These are phyloP conservation scores for Aspergillus fumigatus DNA, from an alignment of 2,329 filamentous ascomycete genomes.

Conservation along the genomic window DNA sequence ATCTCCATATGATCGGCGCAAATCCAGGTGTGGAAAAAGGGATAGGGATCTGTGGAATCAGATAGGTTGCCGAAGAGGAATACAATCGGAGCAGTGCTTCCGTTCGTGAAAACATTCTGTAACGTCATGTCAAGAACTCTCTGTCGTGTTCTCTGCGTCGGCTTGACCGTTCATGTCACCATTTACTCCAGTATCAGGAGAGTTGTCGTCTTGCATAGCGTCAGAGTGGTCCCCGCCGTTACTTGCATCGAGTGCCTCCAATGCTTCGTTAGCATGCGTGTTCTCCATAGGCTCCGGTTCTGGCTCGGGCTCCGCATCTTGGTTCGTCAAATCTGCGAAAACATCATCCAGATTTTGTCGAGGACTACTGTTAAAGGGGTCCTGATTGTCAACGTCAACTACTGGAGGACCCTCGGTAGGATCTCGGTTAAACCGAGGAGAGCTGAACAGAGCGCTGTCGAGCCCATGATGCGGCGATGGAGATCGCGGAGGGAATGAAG, in stretches of 20 bases:
- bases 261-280: slow-evolving; percentile 45
- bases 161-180: slow-evolving; percentile 19
- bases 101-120: background rate
- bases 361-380: slow-evolving; percentile 37
- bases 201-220: slow-evolving; percentile 23
- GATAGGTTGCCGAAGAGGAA: background rate
- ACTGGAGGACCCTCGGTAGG: slow-evolving; percentile 27
- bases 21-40: background rate
- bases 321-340: slow-evolving; percentile 45
- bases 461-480: slow-evolving; percentile 33
- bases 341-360: slow-evolving; percentile 41
- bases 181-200: slow-evolving; percentile 17
- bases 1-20: background rate
- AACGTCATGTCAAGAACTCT: background rate
- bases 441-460: slow-evolving; percentile 40
- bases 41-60: background rate
- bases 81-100: background rate
- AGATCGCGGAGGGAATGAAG: slow-evolving; percentile 37
- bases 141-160: slow-evolving; percentile 18
- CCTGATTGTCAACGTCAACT: slow-evolving; percentile 27
- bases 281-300: slow-evolving; percentile 36
- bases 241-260: slow-evolving; percentile 41
- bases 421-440: slow-evolving; percentile 34
- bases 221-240: slow-evolving; percentile 31
- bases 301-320: slow-evolving; percentile 34